phyloP scores from a whole-genome alignment of 1,139 yeast species.

The Protomyces inouyei region DNA sequence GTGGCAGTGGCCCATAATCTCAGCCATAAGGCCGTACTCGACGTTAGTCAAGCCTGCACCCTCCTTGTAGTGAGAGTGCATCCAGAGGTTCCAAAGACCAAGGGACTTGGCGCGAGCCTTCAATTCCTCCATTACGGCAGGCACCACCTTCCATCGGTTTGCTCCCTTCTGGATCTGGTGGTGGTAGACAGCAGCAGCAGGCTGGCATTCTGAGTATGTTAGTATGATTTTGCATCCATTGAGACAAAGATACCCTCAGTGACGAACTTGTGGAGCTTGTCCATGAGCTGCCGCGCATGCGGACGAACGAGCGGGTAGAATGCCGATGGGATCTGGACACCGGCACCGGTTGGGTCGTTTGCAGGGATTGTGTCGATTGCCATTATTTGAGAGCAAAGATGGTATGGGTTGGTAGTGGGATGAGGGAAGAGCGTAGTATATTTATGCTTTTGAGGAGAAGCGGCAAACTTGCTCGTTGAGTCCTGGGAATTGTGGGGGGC shows the following conservation, averaged over 20 bases:
- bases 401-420: background rate
- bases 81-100: conserved; percentile 64
- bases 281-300: conserved; percentile 21
- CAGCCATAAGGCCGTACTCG: conserved; percentile 69
- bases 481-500: too few relatives aligned
- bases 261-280: conserved; percentile 35
- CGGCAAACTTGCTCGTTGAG: too few relatives aligned
- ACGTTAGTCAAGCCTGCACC: conserved; percentile 63
- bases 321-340: conserved; percentile 21
- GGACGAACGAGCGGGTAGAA: conserved; percentile 24
- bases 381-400: conserved; percentile 1
- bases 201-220: conserved; percentile 47
- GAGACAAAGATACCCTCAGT: conserved; percentile 48
- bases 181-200: conserved; percentile 51
- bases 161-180: conserved; percentile 40
- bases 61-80: conserved; percentile 54
- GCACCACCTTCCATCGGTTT: conserved; percentile 50
- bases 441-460: too few relatives aligned
- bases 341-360: conserved; percentile 22
- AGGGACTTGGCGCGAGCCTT: conserved; percentile 53
- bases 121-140: conserved; percentile 51
- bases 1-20: conserved; percentile 49
- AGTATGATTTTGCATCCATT: conserved; percentile 44
- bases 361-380: conserved; percentile 24
- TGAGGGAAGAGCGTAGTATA: background rate